Evolutionary conservation across 805 yeast species (phyloP).

Genomic region (Candida vaughaniae): DNA sequence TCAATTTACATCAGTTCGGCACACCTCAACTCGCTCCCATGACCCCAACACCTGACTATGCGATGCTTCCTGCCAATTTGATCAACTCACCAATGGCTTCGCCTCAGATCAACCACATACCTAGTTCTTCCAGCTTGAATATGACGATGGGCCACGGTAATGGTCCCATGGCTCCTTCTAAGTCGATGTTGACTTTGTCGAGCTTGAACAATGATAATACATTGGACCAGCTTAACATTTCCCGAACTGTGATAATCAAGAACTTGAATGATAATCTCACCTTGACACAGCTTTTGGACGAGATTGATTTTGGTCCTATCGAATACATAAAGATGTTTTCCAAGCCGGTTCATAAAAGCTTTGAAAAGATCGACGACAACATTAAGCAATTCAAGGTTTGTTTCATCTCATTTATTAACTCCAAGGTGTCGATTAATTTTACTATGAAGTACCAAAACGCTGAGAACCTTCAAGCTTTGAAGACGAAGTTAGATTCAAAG

Average conservation of each 20-base stretch:
- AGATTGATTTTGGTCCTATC: constrained; percentile 58
- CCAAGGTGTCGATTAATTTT: constrained; percentile 32
- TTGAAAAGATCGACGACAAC: constrained; percentile 15
- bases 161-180: not conserved
- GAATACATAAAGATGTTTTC: constrained; percentile 52
- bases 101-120: constrained; percentile 29
- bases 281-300: constrained; percentile 38
- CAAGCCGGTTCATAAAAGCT: constrained; percentile 28
- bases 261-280: constrained; percentile 25
- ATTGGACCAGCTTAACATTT: constrained; percentile 34
- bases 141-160: too few relatives aligned
- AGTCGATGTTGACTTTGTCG: constrained; percentile 7
- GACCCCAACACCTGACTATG: constrained; percentile 10
- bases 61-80: constrained; percentile 11
- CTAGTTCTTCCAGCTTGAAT: not conserved
- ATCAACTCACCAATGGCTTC: constrained; percentile 25
- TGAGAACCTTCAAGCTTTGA: constrained; percentile 23
- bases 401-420: constrained; percentile 36
- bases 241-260: constrained; percentile 35
- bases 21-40: constrained; percentile 3
- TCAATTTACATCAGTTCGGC: constrained; percentile 1
- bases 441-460: constrained; percentile 31
- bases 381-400: constrained; percentile 23
- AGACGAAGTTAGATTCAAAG: constrained; percentile 23
- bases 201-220: constrained; percentile 15